Base-by-base conservation (phyloP, 2,329 filamentous ascomycete genomes). In the Diaporthe nobilis region DNA sequence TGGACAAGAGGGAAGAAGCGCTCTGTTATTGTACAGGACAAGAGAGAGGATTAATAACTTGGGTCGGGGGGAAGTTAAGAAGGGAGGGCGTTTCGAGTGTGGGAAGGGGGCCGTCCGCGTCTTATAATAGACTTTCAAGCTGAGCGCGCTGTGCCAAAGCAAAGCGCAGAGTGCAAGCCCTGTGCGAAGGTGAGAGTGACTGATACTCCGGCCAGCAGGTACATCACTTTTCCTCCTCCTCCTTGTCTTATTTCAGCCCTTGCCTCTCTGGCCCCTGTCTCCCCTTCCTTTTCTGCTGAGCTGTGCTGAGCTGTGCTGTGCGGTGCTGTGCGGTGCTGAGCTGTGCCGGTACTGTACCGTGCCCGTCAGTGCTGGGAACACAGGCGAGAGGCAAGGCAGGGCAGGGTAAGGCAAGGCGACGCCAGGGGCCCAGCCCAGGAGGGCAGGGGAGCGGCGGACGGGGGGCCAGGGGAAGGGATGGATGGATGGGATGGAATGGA, bases 121-220 rank as follows among this genome's bases (percentile, higher is more conserved):
- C 77, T 78, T 78, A 78, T 78, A 78, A 77, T 78, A 78, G 73
- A 61, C 65, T 71, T 77, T 75, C 68, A 77, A 77, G 68, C 68
- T 75, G 68, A 70, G 49, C 49, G 75, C 63, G 75, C 75, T 51
- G 68, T 75, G 72, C 60, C 72, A 70, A 70, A 58, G 42, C 67
- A 74, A 70, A 74, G 70, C 65, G 39, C 71, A 73, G 58, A 53
- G 58, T 73, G 71, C 58, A 63, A 65, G 71, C 71, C 71, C 71
- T 61, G 58, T 73, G 71, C 58, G 71, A 73, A 63, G 51, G 58
- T 73, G 71, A 63, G 61, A 65, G 71, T 65, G 58, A 73, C 51
- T 61, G 58, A 55, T 73, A 73, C 58, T 73, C 71, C 71, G 71
- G 51, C 55, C 47, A 65, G 28, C 34, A 25, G 57, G 71, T 65